Percentiles rank a stretch among this genome's conserved stretches.
These are phyloP conservation scores for Curvularia verruculosa DNA, from an alignment of 2,329 filamentous ascomycete genomes.

Conservation along the genomic window DNA sequence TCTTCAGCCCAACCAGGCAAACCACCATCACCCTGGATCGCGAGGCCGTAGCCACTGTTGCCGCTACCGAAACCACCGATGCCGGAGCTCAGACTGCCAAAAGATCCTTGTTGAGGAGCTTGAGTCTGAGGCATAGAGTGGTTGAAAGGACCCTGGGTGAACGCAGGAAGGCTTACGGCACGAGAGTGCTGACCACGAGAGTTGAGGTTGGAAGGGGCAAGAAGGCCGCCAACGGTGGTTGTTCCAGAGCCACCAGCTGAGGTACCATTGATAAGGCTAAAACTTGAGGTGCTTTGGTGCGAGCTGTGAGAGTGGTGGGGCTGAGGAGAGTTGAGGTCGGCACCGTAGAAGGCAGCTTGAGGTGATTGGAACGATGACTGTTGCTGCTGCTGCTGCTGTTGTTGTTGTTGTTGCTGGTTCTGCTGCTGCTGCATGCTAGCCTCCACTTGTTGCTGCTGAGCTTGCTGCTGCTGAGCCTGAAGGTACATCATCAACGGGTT, in stretches of 20 bases:
- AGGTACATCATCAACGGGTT: slow-evolving; percentile 95
- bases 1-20: slow-evolving; percentile 69
- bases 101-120: slow-evolving; percentile 54
- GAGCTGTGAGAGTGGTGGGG: slow-evolving; percentile 65
- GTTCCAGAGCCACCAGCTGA: slow-evolving; percentile 57
- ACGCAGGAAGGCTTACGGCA: slow-evolving; percentile 84
- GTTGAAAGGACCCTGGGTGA: slow-evolving; percentile 65
- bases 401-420: slow-evolving; percentile 31
- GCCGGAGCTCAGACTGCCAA: slow-evolving; percentile 64
- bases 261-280: slow-evolving; percentile 55
- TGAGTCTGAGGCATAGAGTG: slow-evolving; percentile 49
- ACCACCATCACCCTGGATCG: slow-evolving; percentile 63
- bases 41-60: slow-evolving; percentile 64
- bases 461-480: slow-evolving; percentile 64
- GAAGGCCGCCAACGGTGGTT: slow-evolving; percentile 75
- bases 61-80: slow-evolving; percentile 62
- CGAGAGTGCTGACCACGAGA: slow-evolving; percentile 71
- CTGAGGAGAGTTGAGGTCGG: slow-evolving; percentile 66
- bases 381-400: slow-evolving; percentile 40
- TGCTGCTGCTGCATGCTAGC: slow-evolving; percentile 44
- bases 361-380: slow-evolving; percentile 73
- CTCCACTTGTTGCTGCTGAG: slow-evolving; percentile 53
- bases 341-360: slow-evolving; percentile 79
- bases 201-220: slow-evolving; percentile 71
- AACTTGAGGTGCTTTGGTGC: slow-evolving; percentile 60